Evolutionary conservation across 306 rosid species (phyloP), one percentile per base, ranked within the genome.

Genomic region (Vigna reflexopilosa): DNA sequence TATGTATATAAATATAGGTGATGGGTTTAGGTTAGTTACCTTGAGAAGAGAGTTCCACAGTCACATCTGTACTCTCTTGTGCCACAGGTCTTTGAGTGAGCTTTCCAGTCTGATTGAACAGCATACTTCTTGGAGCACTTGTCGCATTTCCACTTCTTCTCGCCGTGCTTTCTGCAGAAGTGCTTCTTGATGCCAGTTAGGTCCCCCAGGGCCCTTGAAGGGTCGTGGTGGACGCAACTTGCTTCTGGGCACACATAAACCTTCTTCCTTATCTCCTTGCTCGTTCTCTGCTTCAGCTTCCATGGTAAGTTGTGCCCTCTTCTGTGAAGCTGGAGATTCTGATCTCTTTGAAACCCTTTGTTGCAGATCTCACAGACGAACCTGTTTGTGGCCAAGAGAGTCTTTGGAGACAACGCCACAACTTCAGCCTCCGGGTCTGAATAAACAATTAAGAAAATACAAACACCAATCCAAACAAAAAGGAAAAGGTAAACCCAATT

Each of bases 81-180:
- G 76, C 99, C 99, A 85, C 99, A 95, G 77, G 93, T 95, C 71
- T 93, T 95, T 54, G 98, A 89, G 67, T 95, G 99, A 50, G 99
- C 99, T 86, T 95, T 95, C 94, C 96, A 93, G 82, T 95, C 99
- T 11, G 99, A 95, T 83, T 91, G 98, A 88, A 95, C 99, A 0
- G 99, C 98, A 48, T 95, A 95, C 66, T 64, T 90, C 90, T 95
- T 95, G 2, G 94, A 91, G 80, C 99, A 95, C 77, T 93, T 95
- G 5, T 95, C 99, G 59, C 99, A 95, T 86, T 95, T 93, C 99
- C 99, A 95, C 86, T 91, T 91, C 91, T 95, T 95, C 85, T 95
- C 99, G 0, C 99, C 99, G 28, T 95, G 99, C 66, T 95, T 95
- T 75, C 98, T 90, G 86, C 88, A 79, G 73, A 93, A 95, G 89